Evolutionary conservation across 495 filamentous ascomycete species (phyloP).

Genomic region (Penicillium robsamsonii): DNA sequence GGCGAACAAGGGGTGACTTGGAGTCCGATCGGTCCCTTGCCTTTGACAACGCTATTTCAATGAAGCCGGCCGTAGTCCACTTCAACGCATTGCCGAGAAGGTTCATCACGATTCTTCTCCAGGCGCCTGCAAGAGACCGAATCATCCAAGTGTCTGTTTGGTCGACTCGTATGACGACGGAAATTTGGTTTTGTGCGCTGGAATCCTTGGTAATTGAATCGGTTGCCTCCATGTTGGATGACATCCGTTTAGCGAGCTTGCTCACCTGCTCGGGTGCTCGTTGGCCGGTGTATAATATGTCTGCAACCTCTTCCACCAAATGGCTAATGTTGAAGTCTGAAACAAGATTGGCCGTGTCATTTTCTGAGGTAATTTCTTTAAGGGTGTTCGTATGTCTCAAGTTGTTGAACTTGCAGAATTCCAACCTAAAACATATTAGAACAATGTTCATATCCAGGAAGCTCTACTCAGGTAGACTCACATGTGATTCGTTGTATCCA

Average conservation of each 20-base stretch:
- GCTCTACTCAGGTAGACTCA: conserved; percentile 27
- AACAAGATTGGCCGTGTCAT: conserved; percentile 19
- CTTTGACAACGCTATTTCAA: conserved; percentile 54
- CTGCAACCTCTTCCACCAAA: conserved; percentile 58
- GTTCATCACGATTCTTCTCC: conserved; percentile 69
- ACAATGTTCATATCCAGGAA: conserved; percentile 40
- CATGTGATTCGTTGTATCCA: conserved; percentile 69
- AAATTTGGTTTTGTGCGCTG: conserved; percentile 25
- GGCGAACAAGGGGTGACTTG: conserved; percentile 24
- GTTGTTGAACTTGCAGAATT: conserved; percentile 60
- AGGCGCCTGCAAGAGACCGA: conserved; percentile 57
- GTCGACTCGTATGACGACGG: conserved; percentile 57
- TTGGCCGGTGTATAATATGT: conserved; percentile 55
- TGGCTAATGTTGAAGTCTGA: conserved; percentile 46
- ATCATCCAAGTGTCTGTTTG: conserved; percentile 51
- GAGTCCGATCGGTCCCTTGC: conserved; percentile 20
- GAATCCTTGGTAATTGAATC: background rate
- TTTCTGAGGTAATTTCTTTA: conserved; percentile 1
- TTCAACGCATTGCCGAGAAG: conserved; percentile 71
- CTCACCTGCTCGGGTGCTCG: conserved; percentile 9
- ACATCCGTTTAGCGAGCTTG: background rate
- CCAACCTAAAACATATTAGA: conserved; percentile 32
- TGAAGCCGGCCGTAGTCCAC: conserved; percentile 58
- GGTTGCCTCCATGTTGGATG: background rate
- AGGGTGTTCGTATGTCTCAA: conserved; percentile 16